phyloP scores from a whole-genome alignment of 768 basidiomycete species.

The Boletellus ananiceps region DNA sequence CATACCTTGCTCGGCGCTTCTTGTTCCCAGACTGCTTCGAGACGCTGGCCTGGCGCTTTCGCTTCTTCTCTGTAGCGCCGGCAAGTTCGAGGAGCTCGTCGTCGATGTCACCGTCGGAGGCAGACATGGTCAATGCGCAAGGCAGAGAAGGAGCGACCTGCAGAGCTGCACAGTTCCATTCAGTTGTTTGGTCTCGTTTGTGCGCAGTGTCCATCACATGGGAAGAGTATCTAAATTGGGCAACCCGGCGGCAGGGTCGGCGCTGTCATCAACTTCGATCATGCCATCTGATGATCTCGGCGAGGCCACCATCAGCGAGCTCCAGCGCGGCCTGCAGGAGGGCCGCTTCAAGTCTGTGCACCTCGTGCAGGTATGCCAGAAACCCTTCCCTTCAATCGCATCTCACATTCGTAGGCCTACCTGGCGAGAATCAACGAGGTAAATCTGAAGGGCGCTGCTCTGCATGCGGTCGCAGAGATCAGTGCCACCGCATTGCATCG shows the following conservation, averaged over 20 bases:
- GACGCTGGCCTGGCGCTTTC: constrained; percentile 49
- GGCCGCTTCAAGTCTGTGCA: constrained; percentile 56
- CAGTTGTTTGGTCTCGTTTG: constrained; percentile 22
- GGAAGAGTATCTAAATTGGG: constrained; percentile 5
- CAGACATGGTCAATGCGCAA: constrained; percentile 37
- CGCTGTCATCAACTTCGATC: not conserved
- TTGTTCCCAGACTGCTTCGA: constrained; percentile 47
- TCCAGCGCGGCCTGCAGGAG: constrained; percentile 48
- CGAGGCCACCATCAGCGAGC: constrained; percentile 52
- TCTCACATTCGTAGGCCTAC: constrained; percentile 45
- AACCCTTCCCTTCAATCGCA: not conserved
- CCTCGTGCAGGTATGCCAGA: constrained; percentile 48
- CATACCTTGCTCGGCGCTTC: constrained; percentile 73
- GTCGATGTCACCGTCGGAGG: constrained; percentile 47
- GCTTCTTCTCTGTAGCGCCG: constrained; percentile 63
- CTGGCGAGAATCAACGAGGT: constrained; percentile 65
- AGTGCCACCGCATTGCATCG: constrained; percentile 50
- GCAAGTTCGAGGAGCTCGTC: constrained; percentile 82
- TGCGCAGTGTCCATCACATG: constrained; percentile 11
- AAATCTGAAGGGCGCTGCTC: constrained; percentile 32
- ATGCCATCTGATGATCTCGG: constrained; percentile 42
- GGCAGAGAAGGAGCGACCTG: not conserved
- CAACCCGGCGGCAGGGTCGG: constrained; percentile 10
- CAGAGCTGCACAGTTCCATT: not conserved
- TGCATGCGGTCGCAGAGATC: constrained; percentile 56